Evolutionary conservation across 495 filamentous ascomycete genomes (phyloP).

Genomic region (Penicillium soppii): DNA sequence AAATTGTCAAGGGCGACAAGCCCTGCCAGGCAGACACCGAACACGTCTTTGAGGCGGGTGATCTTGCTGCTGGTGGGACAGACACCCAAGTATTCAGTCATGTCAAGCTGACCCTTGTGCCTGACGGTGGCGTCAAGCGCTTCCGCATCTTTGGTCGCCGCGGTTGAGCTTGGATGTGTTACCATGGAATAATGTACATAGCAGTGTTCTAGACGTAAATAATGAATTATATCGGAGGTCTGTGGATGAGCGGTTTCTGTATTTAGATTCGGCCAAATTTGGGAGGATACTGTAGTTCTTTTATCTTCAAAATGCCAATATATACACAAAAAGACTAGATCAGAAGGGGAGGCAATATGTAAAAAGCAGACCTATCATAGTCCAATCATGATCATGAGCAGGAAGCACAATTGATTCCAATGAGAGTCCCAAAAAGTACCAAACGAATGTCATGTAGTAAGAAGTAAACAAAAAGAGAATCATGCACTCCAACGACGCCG

Average conservation of each 20-base stretch:
- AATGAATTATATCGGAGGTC: neutral
- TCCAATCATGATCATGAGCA: neutral
- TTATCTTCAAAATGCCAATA: neutral
- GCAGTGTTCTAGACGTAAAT: constrained; percentile 1
- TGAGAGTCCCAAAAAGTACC: neutral
- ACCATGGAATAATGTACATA: constrained; percentile 9
- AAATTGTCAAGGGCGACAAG: constrained; percentile 64
- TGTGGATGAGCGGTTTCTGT: too few species aligned
- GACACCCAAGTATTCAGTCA: constrained; percentile 65
- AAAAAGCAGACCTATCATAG: too few species aligned
- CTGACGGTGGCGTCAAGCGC: constrained; percentile 89
- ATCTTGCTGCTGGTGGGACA: constrained; percentile 20
- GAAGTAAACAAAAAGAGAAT: constrained; percentile 2
- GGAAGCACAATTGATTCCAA: neutral
- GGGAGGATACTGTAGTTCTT: too few species aligned
- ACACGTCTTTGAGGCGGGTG: constrained; percentile 61
- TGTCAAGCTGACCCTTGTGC: constrained; percentile 86
- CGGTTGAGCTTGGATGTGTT: constrained; percentile 14
- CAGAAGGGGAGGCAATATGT: too few species aligned
- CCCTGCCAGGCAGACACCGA: constrained; percentile 75
- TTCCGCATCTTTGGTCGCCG: constrained; percentile 77
- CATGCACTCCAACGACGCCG: constrained; percentile 17
- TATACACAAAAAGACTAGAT: too few species aligned
- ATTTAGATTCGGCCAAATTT: too few species aligned
- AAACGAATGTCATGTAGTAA: constrained; percentile 3